Percentiles rank a stretch among this genome's conserved stretches.
phyloP scores from a whole-genome alignment of 192 early-diverging fungal species.

The Coemansia sp. region DNA sequence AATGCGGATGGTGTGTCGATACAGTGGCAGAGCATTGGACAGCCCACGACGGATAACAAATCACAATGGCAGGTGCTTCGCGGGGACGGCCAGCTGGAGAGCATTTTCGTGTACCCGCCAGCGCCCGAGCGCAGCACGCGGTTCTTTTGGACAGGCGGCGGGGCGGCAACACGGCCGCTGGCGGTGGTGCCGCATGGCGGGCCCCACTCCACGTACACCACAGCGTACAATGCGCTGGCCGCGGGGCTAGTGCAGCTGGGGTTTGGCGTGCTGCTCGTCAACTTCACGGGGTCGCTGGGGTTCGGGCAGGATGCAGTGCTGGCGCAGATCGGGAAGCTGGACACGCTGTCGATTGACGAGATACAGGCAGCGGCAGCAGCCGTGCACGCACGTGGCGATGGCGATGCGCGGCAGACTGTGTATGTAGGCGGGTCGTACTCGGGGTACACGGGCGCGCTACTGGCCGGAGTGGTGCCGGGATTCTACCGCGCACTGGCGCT shows the following conservation, averaged over 20 bases:
- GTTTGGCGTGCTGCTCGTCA: conserved; percentile 65
- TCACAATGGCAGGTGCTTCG: conserved; percentile 17
- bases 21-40: conserved; percentile 12
- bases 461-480: conserved; percentile 55
- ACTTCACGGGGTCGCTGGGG: conserved; percentile 77
- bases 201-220: conserved; percentile 60
- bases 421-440: conserved; percentile 75
- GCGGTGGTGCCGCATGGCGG: conserved; percentile 81
- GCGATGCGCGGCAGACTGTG: conserved; percentile 54
- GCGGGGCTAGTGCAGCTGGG: conserved; percentile 59
- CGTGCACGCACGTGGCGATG: conserved; percentile 37
- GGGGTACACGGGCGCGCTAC: conserved; percentile 62
- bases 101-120: conserved; percentile 34
- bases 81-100: conserved; percentile 12
- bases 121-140: conserved; percentile 9
- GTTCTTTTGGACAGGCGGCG: conserved; percentile 27
- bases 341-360: conserved; percentile 66
- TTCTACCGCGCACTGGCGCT: conserved; percentile 63
- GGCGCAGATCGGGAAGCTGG: conserved; percentile 62
- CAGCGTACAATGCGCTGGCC: conserved; percentile 50
- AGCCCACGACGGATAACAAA: background rate
- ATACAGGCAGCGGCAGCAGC: conserved; percentile 48
- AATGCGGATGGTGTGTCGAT: too few relatives aligned
- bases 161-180: conserved; percentile 47
- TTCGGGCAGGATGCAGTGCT: conserved; percentile 72